These are phyloP conservation scores for Pseudogymnoascus sp. DNA, from an alignment of 2,329 filamentous ascomycete genomes.

Conservation along the genomic window DNA sequence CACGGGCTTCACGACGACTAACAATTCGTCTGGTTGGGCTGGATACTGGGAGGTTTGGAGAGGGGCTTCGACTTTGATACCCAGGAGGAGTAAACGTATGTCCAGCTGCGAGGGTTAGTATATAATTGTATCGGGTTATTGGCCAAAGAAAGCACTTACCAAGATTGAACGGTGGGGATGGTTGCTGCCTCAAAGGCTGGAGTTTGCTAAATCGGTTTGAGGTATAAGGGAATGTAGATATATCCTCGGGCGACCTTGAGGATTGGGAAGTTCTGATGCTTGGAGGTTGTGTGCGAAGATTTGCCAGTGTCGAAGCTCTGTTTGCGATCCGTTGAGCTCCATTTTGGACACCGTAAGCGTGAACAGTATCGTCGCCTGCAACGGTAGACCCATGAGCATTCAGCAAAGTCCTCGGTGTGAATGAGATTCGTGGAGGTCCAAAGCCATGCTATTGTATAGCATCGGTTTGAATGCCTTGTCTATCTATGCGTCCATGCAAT, in stretches of 20 bases:
- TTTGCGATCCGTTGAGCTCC: neutral
- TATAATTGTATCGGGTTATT: neutral
- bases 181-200: slow-evolving; percentile 23
- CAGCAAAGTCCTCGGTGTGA: neutral
- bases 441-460: neutral
- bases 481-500: neutral
- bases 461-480: neutral
- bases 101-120: neutral
- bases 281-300: slow-evolving; percentile 1
- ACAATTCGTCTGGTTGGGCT: slow-evolving; percentile 25
- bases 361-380: neutral
- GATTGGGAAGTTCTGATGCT: neutral
- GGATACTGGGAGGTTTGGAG: slow-evolving; percentile 18
- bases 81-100: neutral
- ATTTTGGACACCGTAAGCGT: neutral
- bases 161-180: slow-evolving; percentile 24
- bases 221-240: slow-evolving; percentile 15
- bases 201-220: slow-evolving; percentile 17
- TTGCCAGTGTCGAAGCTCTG: slow-evolving; percentile 1
- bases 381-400: neutral
- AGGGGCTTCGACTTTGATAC: slow-evolving; percentile 20
- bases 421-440: neutral
- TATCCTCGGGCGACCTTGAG: neutral
- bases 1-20: slow-evolving; percentile 17
- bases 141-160: slow-evolving; percentile 18